A percentile compares a stretch with the other conserved stretches of the same genome.
Evolutionary conservation across 1,284 basidiomycete genomes (phyloP).

Genomic region (Ganoderma resinaceum): DNA sequence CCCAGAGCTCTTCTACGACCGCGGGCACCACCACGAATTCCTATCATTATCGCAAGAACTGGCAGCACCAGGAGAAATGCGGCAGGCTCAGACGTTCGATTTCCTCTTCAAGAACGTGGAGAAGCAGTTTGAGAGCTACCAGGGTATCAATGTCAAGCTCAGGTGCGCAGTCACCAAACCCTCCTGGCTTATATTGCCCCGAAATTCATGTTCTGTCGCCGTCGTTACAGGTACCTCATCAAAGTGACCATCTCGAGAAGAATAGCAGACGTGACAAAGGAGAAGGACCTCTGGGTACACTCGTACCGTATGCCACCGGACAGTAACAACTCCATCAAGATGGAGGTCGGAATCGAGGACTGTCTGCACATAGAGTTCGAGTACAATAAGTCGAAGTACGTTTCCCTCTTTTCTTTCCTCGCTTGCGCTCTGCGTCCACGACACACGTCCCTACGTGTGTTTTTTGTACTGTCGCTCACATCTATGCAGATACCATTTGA

Average conservation of each 20-base stretch:
- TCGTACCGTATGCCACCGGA: conserved; percentile 99
- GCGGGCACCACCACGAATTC: conserved; percentile 98
- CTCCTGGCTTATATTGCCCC: neutral
- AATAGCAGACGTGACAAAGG: conserved; percentile 93
- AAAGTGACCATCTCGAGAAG: conserved; percentile 90
- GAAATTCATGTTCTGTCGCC: neutral
- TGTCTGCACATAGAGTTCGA: conserved; percentile 99
- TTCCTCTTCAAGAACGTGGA: conserved; percentile 99
- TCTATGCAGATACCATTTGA: conserved; percentile 87
- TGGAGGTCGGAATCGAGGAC: conserved; percentile 99
- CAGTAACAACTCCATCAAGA: conserved; percentile 97
- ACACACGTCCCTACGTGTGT: neutral
- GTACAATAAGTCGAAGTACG: conserved; percentile 98
- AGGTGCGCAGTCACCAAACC: conserved; percentile 56
- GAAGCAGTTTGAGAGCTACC: conserved; percentile 98
- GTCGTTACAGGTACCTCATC: conserved; percentile 81
- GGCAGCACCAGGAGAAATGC: conserved; percentile 93
- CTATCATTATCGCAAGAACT: conserved; percentile 95
- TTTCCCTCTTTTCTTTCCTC: conserved; percentile 17
- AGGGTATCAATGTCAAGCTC: conserved; percentile 98
- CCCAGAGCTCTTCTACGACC: conserved; percentile 93
- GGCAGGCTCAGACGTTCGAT: conserved; percentile 93
- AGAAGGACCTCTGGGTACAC: conserved; percentile 97
- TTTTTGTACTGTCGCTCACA: conserved; percentile 4
- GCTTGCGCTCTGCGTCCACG: neutral